These are phyloP conservation scores for Zygoascus sp. DNA, from an alignment of 1,139 yeast genomes.

Conservation along the genomic window DNA sequence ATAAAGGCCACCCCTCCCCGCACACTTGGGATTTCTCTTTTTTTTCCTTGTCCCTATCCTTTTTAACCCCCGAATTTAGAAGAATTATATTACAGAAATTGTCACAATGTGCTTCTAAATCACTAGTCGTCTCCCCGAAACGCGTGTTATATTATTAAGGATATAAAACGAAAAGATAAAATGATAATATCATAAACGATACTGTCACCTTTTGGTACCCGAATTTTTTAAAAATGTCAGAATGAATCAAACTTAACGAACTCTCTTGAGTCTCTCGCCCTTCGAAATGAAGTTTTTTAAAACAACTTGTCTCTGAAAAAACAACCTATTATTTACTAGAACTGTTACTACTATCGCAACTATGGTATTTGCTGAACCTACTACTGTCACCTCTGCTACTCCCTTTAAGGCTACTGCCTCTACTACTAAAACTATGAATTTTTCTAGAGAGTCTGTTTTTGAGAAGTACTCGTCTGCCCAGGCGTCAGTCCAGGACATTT, in stretches of 20 bases:
- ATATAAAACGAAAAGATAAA: constrained; percentile 1
- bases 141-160: constrained; percentile 10
- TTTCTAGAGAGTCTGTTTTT: constrained; percentile 30
- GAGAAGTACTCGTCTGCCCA: constrained; percentile 32
- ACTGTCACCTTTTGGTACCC: constrained; percentile 4
- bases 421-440: constrained; percentile 14
- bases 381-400: not conserved
- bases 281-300: not conserved
- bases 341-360: constrained; percentile 1
- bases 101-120: constrained; percentile 12
- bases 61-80: constrained; percentile 8
- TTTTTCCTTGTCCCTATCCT: constrained; percentile 11
- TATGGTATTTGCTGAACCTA: constrained; percentile 2
- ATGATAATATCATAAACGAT: constrained; percentile 12
- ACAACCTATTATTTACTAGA: not conserved
- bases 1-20: constrained; percentile 3
- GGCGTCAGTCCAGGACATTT: constrained; percentile 25
- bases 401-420: constrained; percentile 8
- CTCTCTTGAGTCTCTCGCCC: constrained; percentile 7
- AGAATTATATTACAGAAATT: constrained; percentile 4
- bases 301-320: not conserved
- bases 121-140: constrained; percentile 8
- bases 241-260: constrained; percentile 3
- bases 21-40: not conserved
- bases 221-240: constrained; percentile 2